Evolutionary conservation across 345 rosid species (phyloP).

Genomic region (Mercurialis annua): DNA sequence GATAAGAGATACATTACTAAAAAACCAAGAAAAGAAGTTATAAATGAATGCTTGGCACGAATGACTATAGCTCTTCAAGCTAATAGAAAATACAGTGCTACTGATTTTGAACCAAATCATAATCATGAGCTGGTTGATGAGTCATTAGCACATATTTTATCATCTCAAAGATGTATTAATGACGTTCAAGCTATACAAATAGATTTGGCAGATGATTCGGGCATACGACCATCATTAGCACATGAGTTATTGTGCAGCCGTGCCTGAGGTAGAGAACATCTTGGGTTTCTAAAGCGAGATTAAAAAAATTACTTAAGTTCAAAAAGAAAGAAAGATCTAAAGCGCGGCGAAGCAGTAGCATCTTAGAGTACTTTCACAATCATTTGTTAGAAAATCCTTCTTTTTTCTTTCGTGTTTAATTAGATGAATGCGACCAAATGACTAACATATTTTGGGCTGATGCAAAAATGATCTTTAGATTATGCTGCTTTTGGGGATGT

Average conservation of each 20-base stretch:
- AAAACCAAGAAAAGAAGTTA: not conserved
- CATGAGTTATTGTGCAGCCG: no score
- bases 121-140: not conserved
- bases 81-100: not conserved
- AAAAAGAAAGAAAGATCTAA: no score
- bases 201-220: not conserved
- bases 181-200: not conserved
- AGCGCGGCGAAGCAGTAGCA: no score
- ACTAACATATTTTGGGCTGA: constrained; percentile 41
- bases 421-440: constrained; percentile 32
- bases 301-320: no score
- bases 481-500: constrained; percentile 35
- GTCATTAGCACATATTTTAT: not conserved
- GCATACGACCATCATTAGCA: not conserved
- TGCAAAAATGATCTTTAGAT: constrained; percentile 25
- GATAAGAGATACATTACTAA: no score
- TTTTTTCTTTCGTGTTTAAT: constrained; percentile 21
- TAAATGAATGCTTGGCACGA: not conserved
- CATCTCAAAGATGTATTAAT: not conserved
- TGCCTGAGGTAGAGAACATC: no score
- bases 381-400: constrained; percentile 28
- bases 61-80: not conserved
- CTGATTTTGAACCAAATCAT: constrained; percentile 2
- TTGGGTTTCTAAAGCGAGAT: no score
- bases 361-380: no score